phyloP scores from a whole-genome alignment of 1,284 basidiomycete genomes.

The Coriolopsis trogii region DNA sequence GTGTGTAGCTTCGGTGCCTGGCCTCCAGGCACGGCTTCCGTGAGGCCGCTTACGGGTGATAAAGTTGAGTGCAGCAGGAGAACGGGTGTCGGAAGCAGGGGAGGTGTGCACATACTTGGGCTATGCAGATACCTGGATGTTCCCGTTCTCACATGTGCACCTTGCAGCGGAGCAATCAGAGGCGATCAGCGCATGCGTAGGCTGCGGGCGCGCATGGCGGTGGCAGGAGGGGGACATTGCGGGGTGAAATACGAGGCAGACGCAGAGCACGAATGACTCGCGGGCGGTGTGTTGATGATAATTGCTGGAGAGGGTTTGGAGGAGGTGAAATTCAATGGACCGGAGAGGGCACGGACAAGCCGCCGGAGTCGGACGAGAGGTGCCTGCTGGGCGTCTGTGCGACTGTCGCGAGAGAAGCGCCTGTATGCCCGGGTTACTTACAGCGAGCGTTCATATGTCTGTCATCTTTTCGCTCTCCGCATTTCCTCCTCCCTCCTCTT shows the following conservation, averaged over 20 bases:
- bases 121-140: no score
- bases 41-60: slow-evolving; percentile 16
- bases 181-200: slow-evolving; percentile 21
- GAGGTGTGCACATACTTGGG: slow-evolving; percentile 4
- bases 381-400: slow-evolving; percentile 10
- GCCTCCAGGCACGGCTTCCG: slow-evolving; percentile 19
- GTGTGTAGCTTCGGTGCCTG: slow-evolving; percentile 23
- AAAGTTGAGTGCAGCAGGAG: slow-evolving; percentile 5
- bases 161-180: slow-evolving; percentile 14
- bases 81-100: slow-evolving; percentile 6
- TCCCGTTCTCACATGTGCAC: slow-evolving; percentile 18
- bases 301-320: background rate
- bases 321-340: slow-evolving; percentile 13
- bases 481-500: slow-evolving; percentile 20
- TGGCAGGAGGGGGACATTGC: background rate
- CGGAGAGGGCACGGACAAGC: no score
- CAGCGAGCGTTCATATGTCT: slow-evolving; percentile 26
- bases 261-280: background rate
- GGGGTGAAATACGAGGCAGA: background rate
- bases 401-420: slow-evolving; percentile 10
- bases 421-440: slow-evolving; percentile 4
- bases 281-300: slow-evolving; percentile 1
- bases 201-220: background rate
- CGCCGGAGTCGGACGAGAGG: slow-evolving; percentile 9
- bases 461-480: slow-evolving; percentile 33